A percentile compares a stretch with the other conserved stretches of the same genome.
These are phyloP conservation scores for Fusarium xylarioides DNA, from an alignment of 2,329 filamentous ascomycete species.

Conservation along the genomic window DNA sequence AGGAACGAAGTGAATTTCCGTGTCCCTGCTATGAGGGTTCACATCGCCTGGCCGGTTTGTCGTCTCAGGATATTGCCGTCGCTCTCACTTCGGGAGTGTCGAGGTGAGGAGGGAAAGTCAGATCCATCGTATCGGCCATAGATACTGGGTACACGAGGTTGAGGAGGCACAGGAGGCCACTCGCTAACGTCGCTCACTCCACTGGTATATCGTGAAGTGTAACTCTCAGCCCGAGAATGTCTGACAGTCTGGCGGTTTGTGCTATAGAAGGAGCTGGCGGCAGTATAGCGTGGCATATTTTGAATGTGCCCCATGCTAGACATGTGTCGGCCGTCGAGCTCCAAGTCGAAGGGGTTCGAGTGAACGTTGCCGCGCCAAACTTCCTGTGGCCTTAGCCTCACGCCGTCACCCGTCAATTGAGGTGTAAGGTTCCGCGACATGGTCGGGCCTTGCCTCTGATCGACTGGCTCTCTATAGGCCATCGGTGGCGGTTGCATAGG, in stretches of 20 bases:
- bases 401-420: constrained; percentile 43
- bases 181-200: constrained; percentile 53
- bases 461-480: constrained; percentile 58
- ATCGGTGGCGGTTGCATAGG: constrained; percentile 46
- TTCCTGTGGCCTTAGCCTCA: constrained; percentile 46
- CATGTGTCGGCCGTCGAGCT: constrained; percentile 48
- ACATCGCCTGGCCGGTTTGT: constrained; percentile 21
- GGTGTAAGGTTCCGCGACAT: constrained; percentile 44
- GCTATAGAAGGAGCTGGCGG: constrained; percentile 41
- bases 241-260: constrained; percentile 55
- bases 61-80: constrained; percentile 23
- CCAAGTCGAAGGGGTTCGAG: constrained; percentile 73
- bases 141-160: constrained; percentile 13
- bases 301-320: constrained; percentile 31
- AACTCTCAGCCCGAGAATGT: constrained; percentile 52
- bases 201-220: constrained; percentile 59
- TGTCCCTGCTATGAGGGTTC: constrained; percentile 1
- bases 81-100: constrained; percentile 31
- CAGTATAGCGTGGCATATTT: constrained; percentile 31
- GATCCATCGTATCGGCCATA: constrained; percentile 25
- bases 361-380: constrained; percentile 65
- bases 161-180: constrained; percentile 36
- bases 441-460: constrained; percentile 60
- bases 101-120: constrained; percentile 19
- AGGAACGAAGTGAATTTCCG: constrained; percentile 24